Evolutionary conservation across 192 early-diverging fungal species (phyloP), one percentile per base, ranked within the genome.

Genomic region (Gonapodya prolifera): DNA sequence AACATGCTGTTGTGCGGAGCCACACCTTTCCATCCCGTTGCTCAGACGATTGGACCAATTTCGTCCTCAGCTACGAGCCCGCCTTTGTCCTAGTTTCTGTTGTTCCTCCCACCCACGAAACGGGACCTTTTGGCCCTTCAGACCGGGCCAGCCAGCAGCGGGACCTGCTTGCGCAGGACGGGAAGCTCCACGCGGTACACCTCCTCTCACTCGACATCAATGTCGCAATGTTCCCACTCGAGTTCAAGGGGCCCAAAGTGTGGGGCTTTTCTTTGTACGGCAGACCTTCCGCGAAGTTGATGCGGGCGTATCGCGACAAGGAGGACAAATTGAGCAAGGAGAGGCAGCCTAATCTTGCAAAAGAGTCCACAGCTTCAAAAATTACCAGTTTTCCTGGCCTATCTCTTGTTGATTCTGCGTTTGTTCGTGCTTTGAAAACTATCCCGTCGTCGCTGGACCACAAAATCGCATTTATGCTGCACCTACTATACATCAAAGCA

Each of bases 381-480:
- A n/a, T n/a, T n/a, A n/a, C n/a, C n/a, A n/a, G n/a, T n/a, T n/a
- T n/a, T 8, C 8, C 45, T 61, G 45, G 45, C 8, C 45, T 61
- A 8, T 61, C 45, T 23, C 45, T 8, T 23, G 23, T 23, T 23
- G 45, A 61, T 61, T 61, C 45, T 61, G 8, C 8, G 45, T 61
- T 61, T 23, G 45, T 8, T 23, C 8, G 23, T 23, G 23, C 23
- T 23, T 16, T 61, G 8, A 61, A 23, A 34, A 80, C 32, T 74
- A 80, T 80, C 2, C 75, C 18, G 17, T n/a, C 18, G 35, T 34
- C 0, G 34, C 35, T 1, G 76, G 69, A 79, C 78, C 80, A 0
- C 34, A 76, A 34, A 79, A 29, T 69, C n/a, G 0, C 69, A 23
- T 80, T 80, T 73, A 70, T 80, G 1, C 31, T 77, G 30, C 80